Evolutionary conservation across 176 grass and related monocot genomes (phyloP), one percentile per base, ranked within the genome.

Genomic region (Avena eriantha): DNA sequence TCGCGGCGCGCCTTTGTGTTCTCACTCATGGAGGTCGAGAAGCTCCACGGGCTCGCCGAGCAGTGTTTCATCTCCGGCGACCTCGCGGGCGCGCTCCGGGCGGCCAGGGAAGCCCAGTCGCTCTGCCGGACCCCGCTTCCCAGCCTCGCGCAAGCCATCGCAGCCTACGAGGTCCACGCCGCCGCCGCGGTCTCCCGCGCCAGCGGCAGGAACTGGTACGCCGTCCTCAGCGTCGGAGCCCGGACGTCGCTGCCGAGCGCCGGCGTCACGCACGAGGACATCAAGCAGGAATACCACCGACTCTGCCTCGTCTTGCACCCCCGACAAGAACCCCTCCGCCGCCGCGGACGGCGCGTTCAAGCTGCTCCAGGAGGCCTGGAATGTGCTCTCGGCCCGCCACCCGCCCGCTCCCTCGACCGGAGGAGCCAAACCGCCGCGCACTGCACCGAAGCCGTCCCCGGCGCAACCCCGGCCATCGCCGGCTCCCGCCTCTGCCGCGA

Each of bases 121-220:
- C 45, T 17, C 5, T 81, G 60, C 67, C 34, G 0, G 34, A 67
- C 64, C 1, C 17, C 50, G 21, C 34, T 39, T 8, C 56, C 34
- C 66, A 63, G 55, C 54, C 73, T 48, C 67, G 67, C 16, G 17
- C 65, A 51, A 15, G 34, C 82, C 15, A 14, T 88, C 10, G 74
- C 71, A 19, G 86, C 90, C 3, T 69, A 60, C 39, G 77, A 88
- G 36, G 69, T 85, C 77, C 90, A 88, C 82, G 58, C 53, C 33
- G 82, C 50, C 21, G 82, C 79, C 4, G 79, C 51, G 1, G 41
- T 69, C 3, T 76, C 73, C 24, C 24, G 73, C 48, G 8, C 24
- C 24, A 76, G 73, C 73, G 48, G 73, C 73, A 29, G 48, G 48
- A 34, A 85, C 67, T 85, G 87, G 87, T 50, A 80, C 76, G 13